Evolutionary conservation across 2,329 filamentous ascomycete genomes (phyloP).

Genomic region (Neonectria hederae): DNA sequence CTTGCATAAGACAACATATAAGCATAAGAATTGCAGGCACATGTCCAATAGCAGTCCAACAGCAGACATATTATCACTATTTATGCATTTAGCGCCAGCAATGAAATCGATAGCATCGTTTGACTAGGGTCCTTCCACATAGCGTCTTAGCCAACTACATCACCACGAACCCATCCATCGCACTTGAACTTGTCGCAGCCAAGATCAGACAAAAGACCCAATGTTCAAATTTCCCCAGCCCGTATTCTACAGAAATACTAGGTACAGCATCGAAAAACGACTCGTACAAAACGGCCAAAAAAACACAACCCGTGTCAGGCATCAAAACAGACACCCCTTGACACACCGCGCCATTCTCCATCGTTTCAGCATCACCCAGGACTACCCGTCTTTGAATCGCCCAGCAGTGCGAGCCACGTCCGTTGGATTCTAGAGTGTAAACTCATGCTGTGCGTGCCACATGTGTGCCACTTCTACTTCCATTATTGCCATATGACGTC

Average conservation of each 20-base stretch:
- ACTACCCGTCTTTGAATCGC: constrained; percentile 14
- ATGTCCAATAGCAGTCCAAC: too few species aligned
- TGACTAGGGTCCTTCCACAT: too few species aligned
- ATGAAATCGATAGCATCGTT: too few species aligned
- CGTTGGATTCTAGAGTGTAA: constrained; percentile 1
- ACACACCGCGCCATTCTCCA: constrained; percentile 41
- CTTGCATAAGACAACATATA: background rate
- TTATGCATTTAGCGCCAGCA: background rate
- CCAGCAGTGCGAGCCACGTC: background rate
- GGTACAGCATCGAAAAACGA: constrained; percentile 25
- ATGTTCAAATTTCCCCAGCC: constrained; percentile 17
- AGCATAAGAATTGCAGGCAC: background rate
- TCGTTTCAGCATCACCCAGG: constrained; percentile 31
- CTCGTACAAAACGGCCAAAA: constrained; percentile 29
- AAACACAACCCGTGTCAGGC: constrained; percentile 23
- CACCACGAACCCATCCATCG: background rate
- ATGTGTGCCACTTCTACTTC: background rate
- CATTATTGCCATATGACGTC: constrained; percentile 11
- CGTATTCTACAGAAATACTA: constrained; percentile 21
- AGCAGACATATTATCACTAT: background rate
- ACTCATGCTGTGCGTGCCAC: background rate
- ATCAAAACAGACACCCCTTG: constrained; percentile 23
- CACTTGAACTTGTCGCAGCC: background rate
- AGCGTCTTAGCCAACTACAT: too few species aligned
- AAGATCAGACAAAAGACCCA: constrained; percentile 3